A percentile compares a stretch with the other conserved stretches of the same genome.
phyloP scores from a whole-genome alignment of 306 rosid genomes.

The Senna tora region DNA sequence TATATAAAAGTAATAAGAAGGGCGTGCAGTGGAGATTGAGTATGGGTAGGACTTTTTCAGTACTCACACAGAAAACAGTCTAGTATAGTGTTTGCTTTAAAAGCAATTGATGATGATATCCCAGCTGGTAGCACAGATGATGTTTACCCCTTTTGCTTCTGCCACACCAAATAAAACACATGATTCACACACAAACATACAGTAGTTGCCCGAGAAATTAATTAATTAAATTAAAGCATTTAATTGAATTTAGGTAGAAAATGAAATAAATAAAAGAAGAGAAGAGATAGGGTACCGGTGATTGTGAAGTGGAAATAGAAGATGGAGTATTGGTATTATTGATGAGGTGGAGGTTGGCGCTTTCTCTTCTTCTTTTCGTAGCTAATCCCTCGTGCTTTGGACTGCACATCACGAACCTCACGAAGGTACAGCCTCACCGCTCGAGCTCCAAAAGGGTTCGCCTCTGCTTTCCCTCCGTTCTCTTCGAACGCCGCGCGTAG shows the following conservation, averaged over 20 bases:
- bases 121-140: slow-evolving; percentile 33
- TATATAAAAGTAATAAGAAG: too few relatives aligned
- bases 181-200: too few relatives aligned
- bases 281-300: too few relatives aligned
- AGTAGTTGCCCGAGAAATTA: too few relatives aligned
- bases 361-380: slow-evolving; percentile 96
- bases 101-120: slow-evolving; percentile 45
- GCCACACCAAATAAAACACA: slow-evolving; percentile 45
- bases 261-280: too few relatives aligned
- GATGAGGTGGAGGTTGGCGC: slow-evolving; percentile 68
- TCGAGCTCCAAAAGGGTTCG: slow-evolving; percentile 93
- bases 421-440: slow-evolving; percentile 96
- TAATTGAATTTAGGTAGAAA: too few relatives aligned
- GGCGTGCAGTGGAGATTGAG: too few relatives aligned
- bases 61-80: neutral
- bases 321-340: too few relatives aligned
- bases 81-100: slow-evolving; percentile 34
- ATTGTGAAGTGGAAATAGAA: too few relatives aligned
- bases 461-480: slow-evolving; percentile 94
- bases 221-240: too few relatives aligned
- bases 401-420: slow-evolving; percentile 95
- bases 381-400: slow-evolving; percentile 97
- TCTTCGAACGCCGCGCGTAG: slow-evolving; percentile 97
- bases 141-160: slow-evolving; percentile 46
- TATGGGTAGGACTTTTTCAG: too few relatives aligned